These are phyloP conservation scores for Aspergillus brasiliensis DNA, from an alignment of 2,329 filamentous ascomycete species.

Conservation along the genomic window DNA sequence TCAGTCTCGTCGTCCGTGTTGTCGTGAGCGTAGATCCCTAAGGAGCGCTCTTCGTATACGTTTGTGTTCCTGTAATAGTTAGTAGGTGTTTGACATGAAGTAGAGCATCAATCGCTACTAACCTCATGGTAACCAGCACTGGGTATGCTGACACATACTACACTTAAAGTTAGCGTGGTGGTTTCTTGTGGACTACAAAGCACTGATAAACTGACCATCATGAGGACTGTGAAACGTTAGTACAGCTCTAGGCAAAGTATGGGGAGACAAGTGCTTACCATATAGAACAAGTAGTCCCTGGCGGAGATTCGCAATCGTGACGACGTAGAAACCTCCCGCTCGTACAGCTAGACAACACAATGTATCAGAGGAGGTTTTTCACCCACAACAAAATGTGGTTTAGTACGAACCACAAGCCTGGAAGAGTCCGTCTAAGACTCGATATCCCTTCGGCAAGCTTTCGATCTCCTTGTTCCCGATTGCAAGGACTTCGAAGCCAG, in stretches of 20 bases:
- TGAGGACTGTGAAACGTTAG: conserved; percentile 34
- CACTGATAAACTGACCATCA: conserved; percentile 33
- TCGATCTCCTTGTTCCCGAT: conserved; percentile 61
- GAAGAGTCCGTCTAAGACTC: conserved; percentile 66
- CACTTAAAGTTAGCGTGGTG: conserved; percentile 11
- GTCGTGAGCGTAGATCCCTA: conserved; percentile 53
- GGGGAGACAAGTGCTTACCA: conserved; percentile 16
- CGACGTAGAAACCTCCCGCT: conserved; percentile 67
- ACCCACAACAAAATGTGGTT: not conserved
- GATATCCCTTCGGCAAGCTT: conserved; percentile 54
- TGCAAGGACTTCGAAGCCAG: conserved; percentile 66
- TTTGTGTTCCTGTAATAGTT: conserved; percentile 60
- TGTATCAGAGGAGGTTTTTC: not conserved
- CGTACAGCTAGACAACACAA: conserved; percentile 48
- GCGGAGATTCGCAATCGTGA: conserved; percentile 60
- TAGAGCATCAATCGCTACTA: conserved; percentile 1
- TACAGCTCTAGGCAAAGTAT: not conserved
- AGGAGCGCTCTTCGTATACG: conserved; percentile 69
- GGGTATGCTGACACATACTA: conserved; percentile 42
- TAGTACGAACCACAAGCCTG: conserved; percentile 53
- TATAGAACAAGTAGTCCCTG: conserved; percentile 37
- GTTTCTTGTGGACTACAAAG: not conserved
- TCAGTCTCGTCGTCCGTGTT: conserved; percentile 21
- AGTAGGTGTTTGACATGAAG: not conserved
- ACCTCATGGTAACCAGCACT: conserved; percentile 39